A percentile compares a stretch with the other conserved stretches of the same genome.
Conservation (phyloP, 2,329 filamentous ascomycete species). For the Byssochlamys sp. region DNA sequence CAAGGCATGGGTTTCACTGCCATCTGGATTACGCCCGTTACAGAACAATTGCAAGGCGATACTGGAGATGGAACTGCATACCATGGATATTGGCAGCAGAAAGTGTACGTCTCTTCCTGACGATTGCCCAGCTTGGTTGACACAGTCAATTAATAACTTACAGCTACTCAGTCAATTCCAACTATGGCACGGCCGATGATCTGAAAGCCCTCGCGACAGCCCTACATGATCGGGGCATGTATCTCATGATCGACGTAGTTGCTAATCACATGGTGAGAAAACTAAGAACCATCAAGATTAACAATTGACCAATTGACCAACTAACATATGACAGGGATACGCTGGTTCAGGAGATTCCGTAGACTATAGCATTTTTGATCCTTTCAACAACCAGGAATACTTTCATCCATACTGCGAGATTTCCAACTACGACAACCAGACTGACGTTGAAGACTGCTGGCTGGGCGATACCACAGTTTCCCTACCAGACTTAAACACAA, state of each 20-base stretch:
- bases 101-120: conserved; percentile 24
- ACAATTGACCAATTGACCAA: not conserved
- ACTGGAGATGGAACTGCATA: conserved; percentile 35
- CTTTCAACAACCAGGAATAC: conserved; percentile 49
- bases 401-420: conserved; percentile 53
- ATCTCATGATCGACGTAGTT: conserved; percentile 53
- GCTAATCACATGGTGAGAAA: conserved; percentile 44
- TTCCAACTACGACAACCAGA: conserved; percentile 44
- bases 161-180: conserved; percentile 44
- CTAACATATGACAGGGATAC: conserved; percentile 26
- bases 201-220: conserved; percentile 48
- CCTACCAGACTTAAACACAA: conserved; percentile 55
- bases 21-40: conserved; percentile 42
- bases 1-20: conserved; percentile 41
- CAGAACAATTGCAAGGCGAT: conserved; percentile 25
- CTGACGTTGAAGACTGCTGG: conserved; percentile 42
- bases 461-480: conserved; percentile 45
- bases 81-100: conserved; percentile 44
- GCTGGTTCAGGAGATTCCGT: conserved; percentile 38
- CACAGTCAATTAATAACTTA: not conserved
- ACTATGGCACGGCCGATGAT: conserved; percentile 52
- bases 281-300: not conserved
- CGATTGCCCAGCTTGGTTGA: not conserved
- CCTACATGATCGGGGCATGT: conserved; percentile 49
- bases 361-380: conserved; percentile 44